Percentiles rank a stretch among this genome's conserved stretches.
These are phyloP conservation scores for Sarocladiaceae sp. DNA, from an alignment of 2,329 filamentous ascomycete genomes.

Conservation along the genomic window DNA sequence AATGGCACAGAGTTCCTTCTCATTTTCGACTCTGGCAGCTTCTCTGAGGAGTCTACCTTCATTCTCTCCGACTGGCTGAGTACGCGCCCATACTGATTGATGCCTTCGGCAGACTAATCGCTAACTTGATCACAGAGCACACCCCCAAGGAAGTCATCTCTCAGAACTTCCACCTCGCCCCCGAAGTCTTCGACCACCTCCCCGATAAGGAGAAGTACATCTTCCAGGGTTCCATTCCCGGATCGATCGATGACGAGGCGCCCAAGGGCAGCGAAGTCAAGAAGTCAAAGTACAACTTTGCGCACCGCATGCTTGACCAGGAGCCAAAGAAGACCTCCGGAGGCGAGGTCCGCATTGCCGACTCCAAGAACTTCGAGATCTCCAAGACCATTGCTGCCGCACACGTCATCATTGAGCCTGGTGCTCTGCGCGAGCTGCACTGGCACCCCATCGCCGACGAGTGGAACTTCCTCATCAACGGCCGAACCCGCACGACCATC, in stretches of 20 bases:
- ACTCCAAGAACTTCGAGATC: constrained; percentile 69
- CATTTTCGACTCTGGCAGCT: constrained; percentile 43
- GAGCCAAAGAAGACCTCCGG: constrained; percentile 59
- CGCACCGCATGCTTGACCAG: constrained; percentile 65
- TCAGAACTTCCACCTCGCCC: constrained; percentile 69
- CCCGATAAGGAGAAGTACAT: constrained; percentile 68
- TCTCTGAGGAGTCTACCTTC: constrained; percentile 62
- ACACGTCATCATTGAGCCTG: constrained; percentile 63
- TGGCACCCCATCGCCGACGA: constrained; percentile 77
- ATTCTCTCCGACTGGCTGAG: constrained; percentile 67
- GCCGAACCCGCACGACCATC: constrained; percentile 66
- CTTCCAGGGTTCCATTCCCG: constrained; percentile 62
- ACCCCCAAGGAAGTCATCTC: constrained; percentile 65
- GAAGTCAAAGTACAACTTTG: constrained; percentile 62
- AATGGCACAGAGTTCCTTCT: constrained; percentile 50
- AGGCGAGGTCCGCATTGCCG: constrained; percentile 66
- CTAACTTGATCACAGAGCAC: constrained; percentile 41
- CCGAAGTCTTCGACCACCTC: constrained; percentile 63
- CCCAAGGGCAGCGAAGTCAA: constrained; percentile 56
- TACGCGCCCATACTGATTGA: constrained; percentile 17
- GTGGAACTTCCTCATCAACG: constrained; percentile 73
- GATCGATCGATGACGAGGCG: constrained; percentile 57
- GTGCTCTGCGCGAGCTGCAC: constrained; percentile 72
- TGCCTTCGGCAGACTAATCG: not conserved
- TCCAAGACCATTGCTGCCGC: constrained; percentile 68